Evolutionary conservation across 2,329 filamentous ascomycete species (phyloP).

Genomic region (Amauroascus niger): DNA sequence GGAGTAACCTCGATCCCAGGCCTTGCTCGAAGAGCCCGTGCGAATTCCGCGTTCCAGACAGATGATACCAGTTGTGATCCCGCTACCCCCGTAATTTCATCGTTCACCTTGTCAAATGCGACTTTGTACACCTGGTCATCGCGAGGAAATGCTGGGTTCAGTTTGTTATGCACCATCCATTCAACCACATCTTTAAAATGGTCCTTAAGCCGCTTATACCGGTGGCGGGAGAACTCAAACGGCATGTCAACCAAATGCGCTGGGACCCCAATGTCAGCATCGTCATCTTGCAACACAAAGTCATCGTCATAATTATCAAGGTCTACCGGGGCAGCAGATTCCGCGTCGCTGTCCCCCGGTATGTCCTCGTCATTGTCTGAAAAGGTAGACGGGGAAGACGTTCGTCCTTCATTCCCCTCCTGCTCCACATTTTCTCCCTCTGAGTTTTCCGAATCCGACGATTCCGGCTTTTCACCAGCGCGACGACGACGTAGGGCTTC

Average conservation of each 20-base stretch:
- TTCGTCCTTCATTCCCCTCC: conserved; percentile 2
- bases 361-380: conserved; percentile 15
- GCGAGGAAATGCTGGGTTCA: conserved; percentile 60
- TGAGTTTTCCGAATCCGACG: conserved; percentile 21
- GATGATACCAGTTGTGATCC: conserved; percentile 63
- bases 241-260: conserved; percentile 48
- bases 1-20: conserved; percentile 49
- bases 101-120: conserved; percentile 61
- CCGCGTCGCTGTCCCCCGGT: conserved; percentile 26
- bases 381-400: background rate
- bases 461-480: conserved; percentile 28
- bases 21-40: conserved; percentile 53
- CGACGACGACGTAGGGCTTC: conserved; percentile 37
- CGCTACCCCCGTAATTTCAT: conserved; percentile 58
- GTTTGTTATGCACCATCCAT: conserved; percentile 71
- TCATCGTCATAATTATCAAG: conserved; percentile 51
- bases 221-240: conserved; percentile 57
- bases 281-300: conserved; percentile 55
- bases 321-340: conserved; percentile 31
- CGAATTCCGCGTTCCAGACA: conserved; percentile 59
- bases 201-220: conserved; percentile 58
- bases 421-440: conserved; percentile 4
- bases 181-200: conserved; percentile 66
- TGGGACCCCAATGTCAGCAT: conserved; percentile 48
- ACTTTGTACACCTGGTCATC: conserved; percentile 56